Evolutionary conservation across 2,329 filamentous ascomycete species (phyloP), one percentile per base, ranked within the genome.

Genomic region (Metarhizium anisopliae): DNA sequence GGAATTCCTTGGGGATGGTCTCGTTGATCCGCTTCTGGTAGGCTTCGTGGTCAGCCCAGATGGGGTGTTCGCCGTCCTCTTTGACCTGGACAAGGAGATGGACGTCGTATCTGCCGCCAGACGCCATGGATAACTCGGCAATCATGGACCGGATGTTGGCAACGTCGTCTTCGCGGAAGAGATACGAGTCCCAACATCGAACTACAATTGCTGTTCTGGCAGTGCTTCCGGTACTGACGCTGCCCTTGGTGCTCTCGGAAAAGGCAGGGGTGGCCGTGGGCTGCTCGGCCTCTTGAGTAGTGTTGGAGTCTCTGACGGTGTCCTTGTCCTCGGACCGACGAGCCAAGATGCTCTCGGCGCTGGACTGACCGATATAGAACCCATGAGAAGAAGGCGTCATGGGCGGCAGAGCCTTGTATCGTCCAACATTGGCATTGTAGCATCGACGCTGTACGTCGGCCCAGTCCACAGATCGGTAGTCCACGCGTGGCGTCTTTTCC

Each of bases 31-130:
- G 86, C 66, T 77, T 79, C 67, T 80, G 77, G 74, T 86, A 96
- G 52, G 77, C 78, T 50, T 83, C 81, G 53, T 84, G 76, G 61
- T 90, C 86, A 1, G 88, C 87, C 86, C 88, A 94, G 63, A 95
- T 84, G 8, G 89, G 87, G 59, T 91, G 75, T 58, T 76, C 79
- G 55, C 83, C 81, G 64, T 95, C 87, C 59, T 86, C 79, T 70
- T 89, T 91, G 63, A 95, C 85, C 68, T 96, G 90, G 8, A 95
- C 83, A 2, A 96, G 79, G 20, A 96, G 79, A 66, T 95, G 89
- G 3, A 95, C 82, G 61, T 94, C 88, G 68, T 95, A 96, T 63
- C 93, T 87, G 38, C 87, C 90, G 29, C 90, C 90, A 5, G 90
- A 92, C 53, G 87, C 85, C 55, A 96, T 75, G 1, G 85, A 82